phyloP scores from a whole-genome alignment of 331 rosid species.

The Malus hybrid region DNA sequence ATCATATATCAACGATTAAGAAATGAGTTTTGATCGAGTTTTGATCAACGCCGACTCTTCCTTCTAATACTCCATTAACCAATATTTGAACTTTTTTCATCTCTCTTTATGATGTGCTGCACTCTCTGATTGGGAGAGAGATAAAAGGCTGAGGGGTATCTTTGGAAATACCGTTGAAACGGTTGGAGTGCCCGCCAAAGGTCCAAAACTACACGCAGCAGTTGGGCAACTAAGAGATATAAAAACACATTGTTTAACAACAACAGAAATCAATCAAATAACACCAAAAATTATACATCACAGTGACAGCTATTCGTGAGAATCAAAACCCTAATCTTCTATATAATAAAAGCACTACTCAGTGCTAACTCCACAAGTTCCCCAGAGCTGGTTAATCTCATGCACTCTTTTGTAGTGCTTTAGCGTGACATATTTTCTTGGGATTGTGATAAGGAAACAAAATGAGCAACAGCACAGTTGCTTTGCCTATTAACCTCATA shows the following conservation, averaged over 20 bases:
- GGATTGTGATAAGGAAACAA: background rate
- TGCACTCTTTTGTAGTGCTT: background rate
- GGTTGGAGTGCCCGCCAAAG: slow-evolving; percentile 17
- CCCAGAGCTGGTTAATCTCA: background rate
- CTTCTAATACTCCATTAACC: background rate
- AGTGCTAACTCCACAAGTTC: background rate
- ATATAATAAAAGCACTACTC: slow-evolving; percentile 1
- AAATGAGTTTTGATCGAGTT: background rate
- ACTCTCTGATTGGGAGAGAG: background rate
- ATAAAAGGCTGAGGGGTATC: background rate
- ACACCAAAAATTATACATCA: slow-evolving; percentile 7
- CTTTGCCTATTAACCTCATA: slow-evolving; percentile 7
- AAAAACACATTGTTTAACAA: background rate
- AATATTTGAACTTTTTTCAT: background rate
- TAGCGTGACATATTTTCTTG: background rate
- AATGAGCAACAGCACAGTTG: background rate
- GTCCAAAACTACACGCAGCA: background rate
- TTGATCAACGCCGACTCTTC: background rate
- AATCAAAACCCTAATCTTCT: slow-evolving; percentile 3
- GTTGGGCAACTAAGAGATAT: background rate
- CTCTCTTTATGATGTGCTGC: background rate
- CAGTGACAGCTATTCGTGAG: slow-evolving; percentile 23
- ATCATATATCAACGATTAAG: background rate
- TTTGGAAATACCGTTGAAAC: slow-evolving; percentile 1
- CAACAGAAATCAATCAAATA: background rate